These are phyloP conservation scores for Pseudogymnoascus sp. DNA, from an alignment of 2,329 filamentous ascomycete genomes.

Conservation along the genomic window DNA sequence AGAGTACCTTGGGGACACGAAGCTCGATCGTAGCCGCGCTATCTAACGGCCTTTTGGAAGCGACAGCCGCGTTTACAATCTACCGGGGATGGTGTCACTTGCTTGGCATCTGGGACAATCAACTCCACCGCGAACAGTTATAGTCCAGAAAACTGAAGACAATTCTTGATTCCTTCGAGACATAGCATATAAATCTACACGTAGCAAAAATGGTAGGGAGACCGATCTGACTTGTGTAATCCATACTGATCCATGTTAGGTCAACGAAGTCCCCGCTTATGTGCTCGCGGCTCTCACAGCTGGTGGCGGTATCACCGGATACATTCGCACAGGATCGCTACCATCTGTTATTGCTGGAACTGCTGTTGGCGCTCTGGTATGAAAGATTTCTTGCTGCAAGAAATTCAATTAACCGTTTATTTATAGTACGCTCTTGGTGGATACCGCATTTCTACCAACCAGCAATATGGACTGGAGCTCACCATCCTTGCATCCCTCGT, in stretches of 20 bases:
- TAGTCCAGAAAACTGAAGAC: neutral
- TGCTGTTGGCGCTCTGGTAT: slow-evolving; percentile 64
- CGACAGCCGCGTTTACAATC: neutral
- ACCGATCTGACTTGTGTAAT: neutral
- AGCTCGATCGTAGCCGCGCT: slow-evolving; percentile 19
- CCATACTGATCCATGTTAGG: slow-evolving; percentile 17
- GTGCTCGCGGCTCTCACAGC: slow-evolving; percentile 76
- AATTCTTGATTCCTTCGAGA: neutral
- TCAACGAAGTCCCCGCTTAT: slow-evolving; percentile 59
- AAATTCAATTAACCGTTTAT: neutral
- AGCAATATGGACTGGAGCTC: slow-evolving; percentile 79
- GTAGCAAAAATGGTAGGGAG: neutral
- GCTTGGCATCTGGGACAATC: neutral
- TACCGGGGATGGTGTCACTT: slow-evolving; percentile 2
- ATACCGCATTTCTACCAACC: slow-evolving; percentile 65
- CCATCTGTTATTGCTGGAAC: slow-evolving; percentile 81
- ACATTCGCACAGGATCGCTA: slow-evolving; percentile 72
- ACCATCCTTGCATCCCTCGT: slow-evolving; percentile 83
- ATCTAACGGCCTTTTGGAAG: slow-evolving; percentile 1
- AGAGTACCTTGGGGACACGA: slow-evolving; percentile 22
- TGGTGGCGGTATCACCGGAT: slow-evolving; percentile 80
- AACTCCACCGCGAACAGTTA: neutral
- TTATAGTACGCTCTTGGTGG: slow-evolving; percentile 62
- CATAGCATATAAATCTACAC: neutral
- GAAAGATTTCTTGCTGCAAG: slow-evolving; percentile 12